Evolutionary conservation across 2,329 filamentous ascomycete genomes (phyloP).

Genomic region (Dactylellina haptotyla): DNA sequence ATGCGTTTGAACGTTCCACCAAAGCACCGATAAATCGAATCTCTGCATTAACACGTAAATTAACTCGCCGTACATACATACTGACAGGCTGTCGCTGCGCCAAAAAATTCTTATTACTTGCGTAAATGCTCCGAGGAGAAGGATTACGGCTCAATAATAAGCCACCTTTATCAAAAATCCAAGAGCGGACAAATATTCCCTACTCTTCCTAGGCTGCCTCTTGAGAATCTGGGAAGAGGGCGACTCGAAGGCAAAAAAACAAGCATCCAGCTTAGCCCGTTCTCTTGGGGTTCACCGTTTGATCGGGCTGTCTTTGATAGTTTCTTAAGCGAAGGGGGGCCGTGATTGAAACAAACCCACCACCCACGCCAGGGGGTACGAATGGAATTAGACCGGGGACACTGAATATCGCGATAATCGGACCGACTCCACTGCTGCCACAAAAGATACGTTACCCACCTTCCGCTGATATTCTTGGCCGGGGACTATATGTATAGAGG

Average conservation of each 20-base stretch:
- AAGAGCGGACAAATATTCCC: slow-evolving; percentile 24
- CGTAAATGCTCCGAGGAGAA: slow-evolving; percentile 13
- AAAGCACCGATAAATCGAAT: slow-evolving; percentile 2
- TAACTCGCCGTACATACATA: slow-evolving; percentile 41
- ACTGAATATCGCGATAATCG: slow-evolving; percentile 38
- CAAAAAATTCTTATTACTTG: neutral
- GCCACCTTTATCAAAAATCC: slow-evolving; percentile 10
- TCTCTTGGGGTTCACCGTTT: neutral
- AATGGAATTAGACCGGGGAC: neutral
- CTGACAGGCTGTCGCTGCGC: neutral
- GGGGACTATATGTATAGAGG: neutral
- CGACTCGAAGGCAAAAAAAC: neutral
- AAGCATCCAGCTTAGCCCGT: neutral
- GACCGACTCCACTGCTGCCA: slow-evolving; percentile 20
- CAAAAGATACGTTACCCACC: neutral
- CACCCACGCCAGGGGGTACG: slow-evolving; percentile 19
- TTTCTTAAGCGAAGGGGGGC: slow-evolving; percentile 42
- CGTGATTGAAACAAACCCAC: slow-evolving; percentile 31
- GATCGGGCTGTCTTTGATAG: slow-evolving; percentile 11
- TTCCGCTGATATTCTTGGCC: slow-evolving; percentile 14
- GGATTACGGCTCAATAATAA: slow-evolving; percentile 24
- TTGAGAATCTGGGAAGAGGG: neutral
- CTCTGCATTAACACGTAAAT: slow-evolving; percentile 28
- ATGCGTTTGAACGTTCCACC: slow-evolving; percentile 12
- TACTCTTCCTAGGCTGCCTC: slow-evolving; percentile 26